Evolutionary conservation across 1,139 yeast genomes (phyloP), one percentile per base, ranked within the genome.

Genomic region (Saccharomyces pastorianus): DNA sequence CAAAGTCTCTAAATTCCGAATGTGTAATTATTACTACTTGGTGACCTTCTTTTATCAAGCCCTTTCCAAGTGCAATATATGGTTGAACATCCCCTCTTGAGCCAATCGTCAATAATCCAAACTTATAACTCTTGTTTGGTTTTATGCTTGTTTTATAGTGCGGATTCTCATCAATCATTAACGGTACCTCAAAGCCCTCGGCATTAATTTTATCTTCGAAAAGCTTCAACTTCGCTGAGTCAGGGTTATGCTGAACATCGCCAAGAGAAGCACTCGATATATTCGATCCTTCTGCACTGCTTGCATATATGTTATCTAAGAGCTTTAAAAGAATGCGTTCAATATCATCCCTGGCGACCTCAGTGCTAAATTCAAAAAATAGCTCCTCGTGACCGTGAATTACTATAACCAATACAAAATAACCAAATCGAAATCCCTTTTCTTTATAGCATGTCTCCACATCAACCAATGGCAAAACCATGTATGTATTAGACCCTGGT

Each of bases 21-120:
- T 91, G 98, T 0, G 97, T 87, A 0, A 95, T 95, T 56, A 91
- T 90, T 25, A 84, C 83, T 1, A 89, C 95, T 23, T 69, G 70
- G 65, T 91, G 97, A 0, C 97, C 97, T 63, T 91, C 96, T 31
- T 75, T 74, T 49, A 81, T 70, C 50, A 91, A 73, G 0, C 93
- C 96, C 61, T 83, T 82, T 0, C 88, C 95, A n/a, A 91, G 72
- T 0, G 98, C 93, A 59, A 91, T 85, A 66, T 90, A 93, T 0
- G 98, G 98, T 68, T 91, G 98, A 6, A 91, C 98, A 70, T 91
- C 98, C 47, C 98, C 98, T 55, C 98, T 76, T 0, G 96, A 88
- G 0, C 98, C 98, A 65, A 91, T 91, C 0, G 98, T 91, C 55
- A 91, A 72, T 54, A 90, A 73, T 0, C 89, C 85, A 63, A 91